Conservation (phyloP, 352 stramenopile species). For the Blastocystis sp. region DNA sequence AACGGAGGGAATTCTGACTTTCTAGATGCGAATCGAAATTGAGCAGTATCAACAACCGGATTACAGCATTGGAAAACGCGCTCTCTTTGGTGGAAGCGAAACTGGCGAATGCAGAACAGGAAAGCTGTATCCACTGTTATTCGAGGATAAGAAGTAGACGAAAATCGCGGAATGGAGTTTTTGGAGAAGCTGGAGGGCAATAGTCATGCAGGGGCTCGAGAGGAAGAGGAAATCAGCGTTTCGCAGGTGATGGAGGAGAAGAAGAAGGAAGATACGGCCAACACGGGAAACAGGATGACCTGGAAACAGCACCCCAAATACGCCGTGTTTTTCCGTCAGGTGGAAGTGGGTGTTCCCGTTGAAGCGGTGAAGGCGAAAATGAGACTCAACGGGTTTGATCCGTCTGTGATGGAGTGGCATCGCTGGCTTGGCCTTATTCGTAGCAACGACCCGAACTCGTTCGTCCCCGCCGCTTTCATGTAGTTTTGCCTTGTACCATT, state of each 20-base stretch:
- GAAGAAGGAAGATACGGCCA: not conserved
- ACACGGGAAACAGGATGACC: not conserved
- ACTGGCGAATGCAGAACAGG: constrained; percentile 21
- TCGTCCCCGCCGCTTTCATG: constrained; percentile 10
- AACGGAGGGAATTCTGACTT: not conserved
- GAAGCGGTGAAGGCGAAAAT: constrained; percentile 37
- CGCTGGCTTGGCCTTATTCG: not conserved
- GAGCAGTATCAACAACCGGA: constrained; percentile 40
- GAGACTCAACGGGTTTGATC: not conserved
- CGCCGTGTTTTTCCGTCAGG: not conserved
- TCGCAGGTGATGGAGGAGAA: not conserved
- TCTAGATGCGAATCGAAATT: constrained; percentile 63
- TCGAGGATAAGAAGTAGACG: not conserved
- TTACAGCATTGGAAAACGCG: constrained; percentile 25
- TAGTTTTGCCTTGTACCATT: constrained; percentile 25
- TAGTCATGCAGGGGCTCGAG: not conserved
- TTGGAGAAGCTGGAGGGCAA: constrained; percentile 33
- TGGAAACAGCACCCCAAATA: constrained; percentile 55
- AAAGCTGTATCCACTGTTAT: not conserved
- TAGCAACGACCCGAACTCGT: constrained; percentile 46
- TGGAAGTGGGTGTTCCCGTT: constrained; percentile 15
- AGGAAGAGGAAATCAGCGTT: not conserved
- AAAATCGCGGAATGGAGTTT: constrained; percentile 33
- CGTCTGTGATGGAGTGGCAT: constrained; percentile 11
- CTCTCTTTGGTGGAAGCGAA: constrained; percentile 49